Conservation (phyloP, 1,284 basidiomycete species). For the Cystobasidium slooffiae region DNA sequence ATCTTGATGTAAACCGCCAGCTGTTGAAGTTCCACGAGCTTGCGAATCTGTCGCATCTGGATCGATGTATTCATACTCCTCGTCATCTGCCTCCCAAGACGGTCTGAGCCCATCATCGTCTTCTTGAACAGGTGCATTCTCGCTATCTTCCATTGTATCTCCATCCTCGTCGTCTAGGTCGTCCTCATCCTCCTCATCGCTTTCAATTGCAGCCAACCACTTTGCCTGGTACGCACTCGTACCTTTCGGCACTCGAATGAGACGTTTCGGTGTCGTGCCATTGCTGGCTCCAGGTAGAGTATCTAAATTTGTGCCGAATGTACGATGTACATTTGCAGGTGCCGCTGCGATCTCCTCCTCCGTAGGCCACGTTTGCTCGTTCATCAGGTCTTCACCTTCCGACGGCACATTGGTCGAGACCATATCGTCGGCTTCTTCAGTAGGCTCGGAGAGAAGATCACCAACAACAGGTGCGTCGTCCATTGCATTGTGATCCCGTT, state of each 20-base stretch:
- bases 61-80: constrained; percentile 58
- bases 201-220: constrained; percentile 84
- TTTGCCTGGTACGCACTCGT: constrained; percentile 92
- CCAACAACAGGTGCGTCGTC: constrained; percentile 62
- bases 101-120: constrained; percentile 49
- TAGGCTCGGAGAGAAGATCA: constrained; percentile 31
- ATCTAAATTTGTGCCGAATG: constrained; percentile 54
- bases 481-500: constrained; percentile 49
- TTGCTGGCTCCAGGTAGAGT: constrained; percentile 67
- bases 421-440: constrained; percentile 77
- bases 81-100: constrained; percentile 57
- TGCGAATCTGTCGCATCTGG: constrained; percentile 35
- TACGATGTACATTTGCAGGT: constrained; percentile 54
- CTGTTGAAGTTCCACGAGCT: constrained; percentile 44
- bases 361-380: constrained; percentile 98
- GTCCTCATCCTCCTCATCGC: constrained; percentile 61
- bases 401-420: constrained; percentile 71
- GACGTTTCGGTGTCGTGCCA: constrained; percentile 71
- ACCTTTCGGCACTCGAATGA: constrained; percentile 80
- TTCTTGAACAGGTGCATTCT: constrained; percentile 47
- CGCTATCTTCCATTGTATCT: constrained; percentile 56
- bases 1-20: constrained; percentile 47
- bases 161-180: constrained; percentile 62
- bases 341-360: constrained; percentile 84
- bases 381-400: constrained; percentile 81